phyloP scores from a whole-genome alignment of 139 green algal species.

The Chloropicon primus region DNA sequence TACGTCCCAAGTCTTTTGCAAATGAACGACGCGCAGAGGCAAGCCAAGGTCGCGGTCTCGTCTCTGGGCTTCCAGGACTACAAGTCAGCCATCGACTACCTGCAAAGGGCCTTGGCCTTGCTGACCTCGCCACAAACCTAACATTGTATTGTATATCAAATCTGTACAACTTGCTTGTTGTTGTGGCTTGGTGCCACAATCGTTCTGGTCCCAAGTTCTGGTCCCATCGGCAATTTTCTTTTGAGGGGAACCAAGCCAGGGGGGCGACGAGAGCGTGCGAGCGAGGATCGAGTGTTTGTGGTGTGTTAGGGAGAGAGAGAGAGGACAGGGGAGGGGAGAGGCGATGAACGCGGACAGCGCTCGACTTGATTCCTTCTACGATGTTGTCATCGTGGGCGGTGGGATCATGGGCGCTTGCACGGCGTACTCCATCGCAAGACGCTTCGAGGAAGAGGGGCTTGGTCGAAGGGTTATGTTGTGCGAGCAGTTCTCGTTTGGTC shows the following conservation, averaged over 20 bases:
- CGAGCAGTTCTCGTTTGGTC: neutral
- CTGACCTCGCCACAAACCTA: conserved; percentile 24
- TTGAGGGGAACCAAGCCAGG: too few relatives aligned
- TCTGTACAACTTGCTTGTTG: too few relatives aligned
- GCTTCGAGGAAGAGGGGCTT: too few relatives aligned
- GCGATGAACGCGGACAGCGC: neutral
- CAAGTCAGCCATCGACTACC: conserved; percentile 39
- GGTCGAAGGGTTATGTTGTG: too few relatives aligned
- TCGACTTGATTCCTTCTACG: neutral
- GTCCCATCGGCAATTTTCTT: too few relatives aligned
- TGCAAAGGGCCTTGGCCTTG: conserved; percentile 39
- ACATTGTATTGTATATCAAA: neutral
- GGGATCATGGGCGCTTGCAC: neutral
- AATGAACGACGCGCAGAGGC: conserved; percentile 45
- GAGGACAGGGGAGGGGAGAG: neutral
- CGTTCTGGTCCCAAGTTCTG: too few relatives aligned
- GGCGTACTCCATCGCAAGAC: neutral
- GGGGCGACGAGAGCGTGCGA: too few relatives aligned
- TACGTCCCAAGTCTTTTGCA: conserved; percentile 25
- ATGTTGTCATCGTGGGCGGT: neutral
- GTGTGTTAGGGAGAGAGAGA: too few relatives aligned
- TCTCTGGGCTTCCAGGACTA: conserved; percentile 64
- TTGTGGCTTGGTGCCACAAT: too few relatives aligned
- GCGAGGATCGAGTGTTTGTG: too few relatives aligned
- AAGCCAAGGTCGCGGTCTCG: conserved; percentile 48